These are phyloP conservation scores for Nidula microcarpa DNA, from an alignment of 768 basidiomycete genomes.

Conservation along the genomic window DNA sequence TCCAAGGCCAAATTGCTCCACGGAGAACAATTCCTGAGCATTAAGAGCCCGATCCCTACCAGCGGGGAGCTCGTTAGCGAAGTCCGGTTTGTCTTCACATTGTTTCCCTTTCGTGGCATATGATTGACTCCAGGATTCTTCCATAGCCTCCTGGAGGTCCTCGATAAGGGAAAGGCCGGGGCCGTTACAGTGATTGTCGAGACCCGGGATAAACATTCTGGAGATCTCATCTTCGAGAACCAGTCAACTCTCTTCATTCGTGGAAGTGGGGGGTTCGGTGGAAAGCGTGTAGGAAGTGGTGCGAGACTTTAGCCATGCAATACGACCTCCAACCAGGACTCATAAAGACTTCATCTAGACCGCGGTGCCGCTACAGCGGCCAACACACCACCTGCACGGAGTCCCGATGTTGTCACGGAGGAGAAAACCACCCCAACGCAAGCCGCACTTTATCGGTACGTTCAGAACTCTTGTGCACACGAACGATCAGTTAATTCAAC, in stretches of 20 bases:
- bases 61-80: slow-evolving; percentile 75
- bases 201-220: slow-evolving; percentile 77
- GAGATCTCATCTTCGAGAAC: slow-evolving; percentile 86
- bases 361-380: slow-evolving; percentile 84
- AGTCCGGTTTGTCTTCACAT: slow-evolving; percentile 45
- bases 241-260: slow-evolving; percentile 90
- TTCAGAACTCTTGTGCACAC: neutral
- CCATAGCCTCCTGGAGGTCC: slow-evolving; percentile 67
- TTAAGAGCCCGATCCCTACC: slow-evolving; percentile 85
- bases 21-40: slow-evolving; percentile 92
- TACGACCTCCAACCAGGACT: neutral
- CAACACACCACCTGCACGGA: slow-evolving; percentile 78
- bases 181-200: slow-evolving; percentile 77
- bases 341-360: slow-evolving; percentile 43
- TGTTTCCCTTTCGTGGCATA: neutral
- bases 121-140: neutral
- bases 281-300: slow-evolving; percentile 83
- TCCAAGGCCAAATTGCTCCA: slow-evolving; percentile 90
- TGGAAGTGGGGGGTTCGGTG: slow-evolving; percentile 94
- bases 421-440: slow-evolving; percentile 82
- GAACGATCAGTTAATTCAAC: neutral
- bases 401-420: slow-evolving; percentile 82
- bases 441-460: slow-evolving; percentile 87
- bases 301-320: slow-evolving; percentile 1
- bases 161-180: slow-evolving; percentile 93